Conservation (phyloP, 345 rosid species). For the Eutrema japonicum region DNA sequence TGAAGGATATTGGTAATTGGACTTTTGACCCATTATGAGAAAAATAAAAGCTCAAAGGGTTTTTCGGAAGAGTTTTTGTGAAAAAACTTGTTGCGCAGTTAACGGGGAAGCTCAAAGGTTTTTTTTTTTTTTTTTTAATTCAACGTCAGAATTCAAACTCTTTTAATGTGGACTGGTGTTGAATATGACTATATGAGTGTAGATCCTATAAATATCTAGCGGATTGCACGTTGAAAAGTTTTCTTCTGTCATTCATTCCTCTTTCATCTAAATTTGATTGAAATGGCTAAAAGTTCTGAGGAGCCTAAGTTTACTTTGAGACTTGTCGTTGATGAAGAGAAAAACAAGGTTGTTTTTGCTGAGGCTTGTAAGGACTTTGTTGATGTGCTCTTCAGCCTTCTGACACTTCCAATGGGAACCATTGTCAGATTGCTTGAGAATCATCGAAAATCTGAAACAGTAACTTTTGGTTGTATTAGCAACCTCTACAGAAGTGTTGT, state of each 20-base stretch:
- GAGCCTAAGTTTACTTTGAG: not conserved
- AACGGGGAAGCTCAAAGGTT: no score
- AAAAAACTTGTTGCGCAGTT: no score
- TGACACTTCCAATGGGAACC: slow-evolving; percentile 9
- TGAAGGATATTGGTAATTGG: not conserved
- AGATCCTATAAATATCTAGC: no score
- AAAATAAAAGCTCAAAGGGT: not conserved
- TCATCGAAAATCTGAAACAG: not conserved
- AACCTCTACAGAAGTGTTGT: no score
- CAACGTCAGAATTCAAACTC: no score
- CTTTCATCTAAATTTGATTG: not conserved
- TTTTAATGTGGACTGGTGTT: no score
- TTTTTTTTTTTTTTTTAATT: no score
- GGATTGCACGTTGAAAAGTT: not conserved
- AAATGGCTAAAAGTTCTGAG: not conserved
- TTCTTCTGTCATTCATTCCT: not conserved
- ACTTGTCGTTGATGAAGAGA: slow-evolving; percentile 15
- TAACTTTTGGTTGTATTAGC: not conserved
- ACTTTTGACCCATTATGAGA: slow-evolving; percentile 2
- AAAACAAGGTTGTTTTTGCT: no score
- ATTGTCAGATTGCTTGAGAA: slow-evolving; percentile 17
- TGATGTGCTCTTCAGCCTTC: slow-evolving; percentile 14
- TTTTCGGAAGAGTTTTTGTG: no score
- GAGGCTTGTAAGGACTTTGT: not conserved
- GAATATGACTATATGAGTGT: no score